Conservation (phyloP, 2,329 filamentous ascomycete species). For the Colletotrichum lindemuthianum region DNA sequence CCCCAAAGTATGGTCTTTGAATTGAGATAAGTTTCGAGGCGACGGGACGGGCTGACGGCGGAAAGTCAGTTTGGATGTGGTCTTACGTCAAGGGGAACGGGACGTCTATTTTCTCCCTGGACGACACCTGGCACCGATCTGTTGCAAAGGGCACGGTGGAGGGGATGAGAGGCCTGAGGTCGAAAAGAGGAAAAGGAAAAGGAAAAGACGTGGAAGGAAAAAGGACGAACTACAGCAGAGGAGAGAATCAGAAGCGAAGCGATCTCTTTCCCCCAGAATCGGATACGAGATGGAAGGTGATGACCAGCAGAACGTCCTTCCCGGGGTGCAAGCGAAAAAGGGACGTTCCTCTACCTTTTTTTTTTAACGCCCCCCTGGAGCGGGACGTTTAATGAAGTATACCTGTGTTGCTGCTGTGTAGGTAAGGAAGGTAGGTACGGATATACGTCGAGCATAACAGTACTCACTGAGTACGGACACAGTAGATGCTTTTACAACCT, state of each 20-base stretch:
- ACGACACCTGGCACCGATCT: conserved; percentile 25
- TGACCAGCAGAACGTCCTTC: conserved; percentile 4
- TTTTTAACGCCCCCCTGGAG: too few relatives aligned
- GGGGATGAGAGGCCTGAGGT: conserved; percentile 8
- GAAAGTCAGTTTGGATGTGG: conserved; percentile 3
- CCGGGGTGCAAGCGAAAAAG: conserved; percentile 19
- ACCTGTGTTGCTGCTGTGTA: too few relatives aligned
- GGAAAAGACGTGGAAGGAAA: background rate
- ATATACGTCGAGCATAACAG: too few relatives aligned
- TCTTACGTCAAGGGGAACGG: conserved; percentile 18
- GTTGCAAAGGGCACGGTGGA: conserved; percentile 21
- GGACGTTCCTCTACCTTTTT: background rate
- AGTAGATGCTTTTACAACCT: too few relatives aligned
- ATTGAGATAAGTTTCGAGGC: background rate
- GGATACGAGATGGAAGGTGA: conserved; percentile 29
- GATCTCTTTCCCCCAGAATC: conserved; percentile 33
- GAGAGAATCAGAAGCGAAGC: conserved; percentile 30
- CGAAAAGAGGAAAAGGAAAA: conserved; percentile 4
- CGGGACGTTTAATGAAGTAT: too few relatives aligned
- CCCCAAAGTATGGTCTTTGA: background rate
- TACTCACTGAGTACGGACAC: too few relatives aligned
- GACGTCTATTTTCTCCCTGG: conserved; percentile 9
- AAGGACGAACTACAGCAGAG: background rate
- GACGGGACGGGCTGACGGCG: background rate
- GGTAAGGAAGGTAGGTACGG: too few relatives aligned